Conservation (phyloP, 2,329 filamentous ascomycete genomes). For the Sporothrix pseudoabietina region DNA sequence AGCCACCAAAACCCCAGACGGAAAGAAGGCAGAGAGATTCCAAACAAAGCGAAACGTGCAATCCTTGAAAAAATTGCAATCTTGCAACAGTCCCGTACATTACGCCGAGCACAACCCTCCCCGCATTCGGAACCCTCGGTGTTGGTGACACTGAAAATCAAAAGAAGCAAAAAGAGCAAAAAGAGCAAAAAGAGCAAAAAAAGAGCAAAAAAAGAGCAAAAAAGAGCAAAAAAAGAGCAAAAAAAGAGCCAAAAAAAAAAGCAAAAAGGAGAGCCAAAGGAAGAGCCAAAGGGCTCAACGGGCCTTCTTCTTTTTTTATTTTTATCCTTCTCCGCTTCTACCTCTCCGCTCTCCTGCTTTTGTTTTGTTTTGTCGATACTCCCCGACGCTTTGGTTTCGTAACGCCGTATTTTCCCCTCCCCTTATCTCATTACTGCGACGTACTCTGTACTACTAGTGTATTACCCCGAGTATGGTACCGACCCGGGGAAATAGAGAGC, state of each 20-base stretch:
- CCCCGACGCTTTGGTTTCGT: background rate
- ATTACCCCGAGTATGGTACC: background rate
- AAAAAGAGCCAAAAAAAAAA: no score
- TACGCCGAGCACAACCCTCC: background rate
- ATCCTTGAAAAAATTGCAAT: background rate
- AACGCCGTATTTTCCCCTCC: background rate
- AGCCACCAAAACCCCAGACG: background rate
- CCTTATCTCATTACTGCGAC: background rate
- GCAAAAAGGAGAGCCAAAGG: background rate
- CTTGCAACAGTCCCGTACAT: background rate
- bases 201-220: no score
- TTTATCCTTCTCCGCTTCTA: background rate
- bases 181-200: background rate
- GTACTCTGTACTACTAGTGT: background rate
- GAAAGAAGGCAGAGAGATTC: background rate
- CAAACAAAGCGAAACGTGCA: background rate
- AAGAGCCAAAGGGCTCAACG: background rate
- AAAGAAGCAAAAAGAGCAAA: background rate
- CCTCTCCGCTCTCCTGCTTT: background rate
- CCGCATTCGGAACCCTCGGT: slow-evolving; percentile 6
- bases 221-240: no score
- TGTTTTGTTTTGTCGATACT: slow-evolving; percentile 1
- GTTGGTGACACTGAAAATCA: background rate
- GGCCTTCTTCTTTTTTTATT: background rate
- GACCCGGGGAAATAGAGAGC: background rate